Evolutionary conservation across 352 stramenopile genomes (phyloP).

Genomic region (Phytophthora aleatoria): DNA sequence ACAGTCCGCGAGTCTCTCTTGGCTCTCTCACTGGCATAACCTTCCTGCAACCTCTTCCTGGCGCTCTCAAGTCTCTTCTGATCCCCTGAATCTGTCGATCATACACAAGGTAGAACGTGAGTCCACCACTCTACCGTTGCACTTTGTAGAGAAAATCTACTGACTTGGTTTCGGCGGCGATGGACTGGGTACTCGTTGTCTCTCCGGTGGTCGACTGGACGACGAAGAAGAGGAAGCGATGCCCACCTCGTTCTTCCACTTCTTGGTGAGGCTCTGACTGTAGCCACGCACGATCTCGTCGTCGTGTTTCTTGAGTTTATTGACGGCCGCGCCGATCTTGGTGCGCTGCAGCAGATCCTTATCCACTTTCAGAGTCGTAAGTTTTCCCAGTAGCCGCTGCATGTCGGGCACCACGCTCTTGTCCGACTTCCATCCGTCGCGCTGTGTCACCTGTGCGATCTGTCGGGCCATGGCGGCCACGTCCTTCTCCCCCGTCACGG

Average conservation of each 20-base stretch:
- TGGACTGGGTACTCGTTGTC: conserved; percentile 26
- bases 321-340: conserved; percentile 80
- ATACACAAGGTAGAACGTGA: conserved; percentile 5
- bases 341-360: conserved; percentile 76
- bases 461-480: conserved; percentile 70
- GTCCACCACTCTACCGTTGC: conserved; percentile 2
- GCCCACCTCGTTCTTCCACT: conserved; percentile 81
- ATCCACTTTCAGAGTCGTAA: conserved; percentile 82
- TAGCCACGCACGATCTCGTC: conserved; percentile 84
- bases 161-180: conserved; percentile 39
- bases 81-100: conserved; percentile 29
- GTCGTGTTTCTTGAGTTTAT: conserved; percentile 87
- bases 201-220: conserved; percentile 14
- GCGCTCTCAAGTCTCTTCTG: conserved; percentile 68
- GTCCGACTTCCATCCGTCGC: conserved; percentile 71
- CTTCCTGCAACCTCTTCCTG: conserved; percentile 73
- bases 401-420: conserved; percentile 61
- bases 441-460: conserved; percentile 68
- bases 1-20: conserved; percentile 76
- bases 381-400: conserved; percentile 67
- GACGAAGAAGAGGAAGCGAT: conserved; percentile 24
- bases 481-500: conserved; percentile 49
- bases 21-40: conserved; percentile 73
- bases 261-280: conserved; percentile 80
- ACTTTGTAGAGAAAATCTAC: neutral